Percentiles rank a stretch among this genome's conserved stretches.
Evolutionary conservation across 345 rosid genomes (phyloP).

Genomic region (Hibiscus tridactylites): DNA sequence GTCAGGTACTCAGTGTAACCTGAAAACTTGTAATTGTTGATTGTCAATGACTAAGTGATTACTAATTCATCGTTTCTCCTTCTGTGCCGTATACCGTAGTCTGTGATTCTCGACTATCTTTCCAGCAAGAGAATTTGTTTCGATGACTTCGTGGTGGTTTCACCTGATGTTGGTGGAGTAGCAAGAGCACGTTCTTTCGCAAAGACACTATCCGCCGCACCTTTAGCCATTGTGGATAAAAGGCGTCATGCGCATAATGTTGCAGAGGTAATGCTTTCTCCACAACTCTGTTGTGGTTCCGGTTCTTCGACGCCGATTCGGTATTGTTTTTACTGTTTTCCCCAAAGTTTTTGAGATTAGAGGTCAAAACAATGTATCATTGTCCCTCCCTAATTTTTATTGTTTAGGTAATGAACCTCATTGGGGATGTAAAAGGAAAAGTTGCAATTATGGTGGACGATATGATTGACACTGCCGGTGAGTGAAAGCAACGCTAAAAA

Average conservation of each 20-base stretch:
- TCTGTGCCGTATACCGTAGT: slow-evolving; percentile 31
- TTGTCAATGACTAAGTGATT: background rate
- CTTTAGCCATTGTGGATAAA: slow-evolving; percentile 94
- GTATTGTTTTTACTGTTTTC: background rate
- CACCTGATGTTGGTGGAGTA: slow-evolving; percentile 97
- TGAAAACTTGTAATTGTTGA: background rate
- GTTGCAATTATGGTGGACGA: slow-evolving; percentile 98
- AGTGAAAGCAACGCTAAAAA: slow-evolving; percentile 14
- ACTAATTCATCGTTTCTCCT: background rate
- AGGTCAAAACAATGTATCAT: background rate
- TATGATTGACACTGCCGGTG: slow-evolving; percentile 98
- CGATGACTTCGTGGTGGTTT: slow-evolving; percentile 79
- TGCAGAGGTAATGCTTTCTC: slow-evolving; percentile 61
- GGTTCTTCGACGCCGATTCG: background rate
- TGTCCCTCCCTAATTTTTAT: slow-evolving; percentile 4
- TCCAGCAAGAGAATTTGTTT: slow-evolving; percentile 72
- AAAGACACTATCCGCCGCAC: slow-evolving; percentile 87
- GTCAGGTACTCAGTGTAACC: slow-evolving; percentile 45
- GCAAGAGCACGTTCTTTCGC: slow-evolving; percentile 96
- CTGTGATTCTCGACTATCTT: slow-evolving; percentile 93
- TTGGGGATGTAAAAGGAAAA: slow-evolving; percentile 91
- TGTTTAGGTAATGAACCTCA: slow-evolving; percentile 85
- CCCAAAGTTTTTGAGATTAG: too few species aligned
- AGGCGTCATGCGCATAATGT: slow-evolving; percentile 95
- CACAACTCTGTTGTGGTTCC: background rate